Evolutionary conservation across 2,329 filamentous ascomycete species (phyloP), one percentile per base, ranked within the genome.

Genomic region (Cytospora schulzeri): DNA sequence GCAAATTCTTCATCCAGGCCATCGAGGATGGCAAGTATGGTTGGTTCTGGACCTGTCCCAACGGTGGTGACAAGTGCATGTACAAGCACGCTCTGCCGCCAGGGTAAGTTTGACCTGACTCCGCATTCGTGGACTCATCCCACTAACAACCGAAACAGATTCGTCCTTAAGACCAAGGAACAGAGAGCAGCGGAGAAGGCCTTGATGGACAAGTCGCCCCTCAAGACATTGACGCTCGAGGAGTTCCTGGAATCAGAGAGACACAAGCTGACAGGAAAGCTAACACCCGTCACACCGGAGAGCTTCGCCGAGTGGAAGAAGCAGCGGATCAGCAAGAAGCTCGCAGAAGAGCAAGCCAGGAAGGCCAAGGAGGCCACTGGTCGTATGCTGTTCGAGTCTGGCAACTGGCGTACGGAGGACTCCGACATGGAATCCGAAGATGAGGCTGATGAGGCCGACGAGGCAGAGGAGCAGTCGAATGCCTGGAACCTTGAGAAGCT

Each of bases 1-100:
- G 95, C 91, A 99, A 98, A 79, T 97, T 82, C 83, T 99, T 99
- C 76, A 95, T 98, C 75, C 89, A 93, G 70, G 95, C 95, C 29
- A 95, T 99, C 68, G 95, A 99, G 79, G 95, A 99, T 75, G 91
- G 93, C 73, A 99, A 98, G 79, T 99, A 99, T 73, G 95, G 95
- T 68, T 99, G 95, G 95, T 98, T 99, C 80, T 99, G 95, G 95
- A 84, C 88, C 66, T 99, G 95, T 85, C 95, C 95, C 55, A 98
- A 98, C 74, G 93, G 93, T 69, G 94, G 91, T 68, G 91, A 99
- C 75, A 92, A 97, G 79, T 99, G 95, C 90, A 98, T 95, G 90
- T 99, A 99, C 76, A 93, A 91, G 79, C 95, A 99, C 78, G 93
- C 91, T 73, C 84, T 99, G 72, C 95, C 96, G 71, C 91, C 93